These are phyloP conservation scores for Phyllosticta citriasiana DNA, from an alignment of 2,329 filamentous ascomycete species.

Conservation along the genomic window DNA sequence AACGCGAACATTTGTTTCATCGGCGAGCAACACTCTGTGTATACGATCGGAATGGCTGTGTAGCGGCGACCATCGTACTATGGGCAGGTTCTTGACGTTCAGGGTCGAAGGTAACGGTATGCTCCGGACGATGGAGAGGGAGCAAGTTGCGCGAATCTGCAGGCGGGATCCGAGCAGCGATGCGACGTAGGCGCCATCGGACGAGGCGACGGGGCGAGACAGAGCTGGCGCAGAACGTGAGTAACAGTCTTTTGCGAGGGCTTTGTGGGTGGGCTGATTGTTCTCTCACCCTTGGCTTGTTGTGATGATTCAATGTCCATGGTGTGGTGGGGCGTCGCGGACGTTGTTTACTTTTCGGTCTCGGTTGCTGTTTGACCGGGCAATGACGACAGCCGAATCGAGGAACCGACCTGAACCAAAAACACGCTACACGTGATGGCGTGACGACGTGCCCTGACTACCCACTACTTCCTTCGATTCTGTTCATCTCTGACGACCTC, in stretches of 20 bases:
- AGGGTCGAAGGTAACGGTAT: slow-evolving; percentile 24
- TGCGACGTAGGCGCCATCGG: slow-evolving; percentile 29
- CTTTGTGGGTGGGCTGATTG: too few relatives aligned
- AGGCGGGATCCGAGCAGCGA: slow-evolving; percentile 28
- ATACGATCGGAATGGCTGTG: neutral
- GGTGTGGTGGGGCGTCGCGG: neutral
- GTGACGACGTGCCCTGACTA: too few relatives aligned
- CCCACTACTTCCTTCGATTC: too few relatives aligned
- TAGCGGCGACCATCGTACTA: slow-evolving; percentile 29
- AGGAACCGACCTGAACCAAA: neutral
- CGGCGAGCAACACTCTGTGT: slow-evolving; percentile 31
- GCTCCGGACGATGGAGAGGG: slow-evolving; percentile 26
- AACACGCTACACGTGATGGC: neutral
- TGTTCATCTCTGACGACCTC: too few relatives aligned
- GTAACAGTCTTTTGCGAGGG: neutral
- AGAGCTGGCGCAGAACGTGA: slow-evolving; percentile 18
- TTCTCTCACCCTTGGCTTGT: slow-evolving; percentile 18
- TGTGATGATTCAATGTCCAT: slow-evolving; percentile 3
- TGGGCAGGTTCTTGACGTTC: slow-evolving; percentile 18
- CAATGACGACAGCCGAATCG: neutral
- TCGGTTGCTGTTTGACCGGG: neutral
- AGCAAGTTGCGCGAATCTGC: slow-evolving; percentile 28
- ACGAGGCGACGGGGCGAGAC: slow-evolving; percentile 27
- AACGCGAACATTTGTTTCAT: slow-evolving; percentile 30
- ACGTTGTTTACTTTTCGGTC: slow-evolving; percentile 3